Conservation (phyloP, 2,329 filamentous ascomycete genomes). For the Celoporthe dispersa region DNA sequence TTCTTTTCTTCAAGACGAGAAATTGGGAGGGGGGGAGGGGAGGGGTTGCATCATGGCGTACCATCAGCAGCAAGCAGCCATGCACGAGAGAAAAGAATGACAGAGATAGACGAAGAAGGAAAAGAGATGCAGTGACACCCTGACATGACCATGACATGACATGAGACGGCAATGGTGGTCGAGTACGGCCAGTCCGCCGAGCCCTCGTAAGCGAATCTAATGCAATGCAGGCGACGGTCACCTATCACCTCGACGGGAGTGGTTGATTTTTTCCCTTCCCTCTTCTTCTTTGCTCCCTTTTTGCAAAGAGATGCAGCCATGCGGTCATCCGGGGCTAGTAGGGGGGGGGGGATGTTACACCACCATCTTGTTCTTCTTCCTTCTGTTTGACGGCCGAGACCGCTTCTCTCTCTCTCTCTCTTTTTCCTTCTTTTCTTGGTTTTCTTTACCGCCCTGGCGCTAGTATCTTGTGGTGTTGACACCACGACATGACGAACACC, state of each 20-base stretch:
- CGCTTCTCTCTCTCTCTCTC: neutral
- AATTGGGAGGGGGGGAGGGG: neutral
- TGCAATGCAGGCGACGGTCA: constrained; percentile 14
- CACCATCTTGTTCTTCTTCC: neutral
- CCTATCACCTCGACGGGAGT: constrained; percentile 4
- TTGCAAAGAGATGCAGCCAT: constrained; percentile 1
- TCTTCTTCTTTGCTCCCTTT: neutral
- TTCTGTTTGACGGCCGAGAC: neutral
- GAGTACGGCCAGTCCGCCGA: constrained; percentile 8
- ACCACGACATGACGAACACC: neutral
- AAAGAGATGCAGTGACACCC: neutral
- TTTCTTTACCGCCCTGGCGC: neutral
- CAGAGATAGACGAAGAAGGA: neutral
- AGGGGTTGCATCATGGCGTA: neutral
- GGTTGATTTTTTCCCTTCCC: neutral
- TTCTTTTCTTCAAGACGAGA: neutral
- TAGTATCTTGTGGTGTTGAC: neutral
- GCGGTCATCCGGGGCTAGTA: constrained; percentile 9
- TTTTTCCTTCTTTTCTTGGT: neutral
- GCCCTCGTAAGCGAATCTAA: constrained; percentile 6
- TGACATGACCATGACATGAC: neutral
- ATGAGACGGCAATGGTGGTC: constrained; percentile 1
- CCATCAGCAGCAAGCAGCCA: neutral
- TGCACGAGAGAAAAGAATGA: neutral
- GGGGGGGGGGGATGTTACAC: neutral